phyloP scores from a whole-genome alignment of 176 grass and related monocot species.

The Areca catechu region DNA sequence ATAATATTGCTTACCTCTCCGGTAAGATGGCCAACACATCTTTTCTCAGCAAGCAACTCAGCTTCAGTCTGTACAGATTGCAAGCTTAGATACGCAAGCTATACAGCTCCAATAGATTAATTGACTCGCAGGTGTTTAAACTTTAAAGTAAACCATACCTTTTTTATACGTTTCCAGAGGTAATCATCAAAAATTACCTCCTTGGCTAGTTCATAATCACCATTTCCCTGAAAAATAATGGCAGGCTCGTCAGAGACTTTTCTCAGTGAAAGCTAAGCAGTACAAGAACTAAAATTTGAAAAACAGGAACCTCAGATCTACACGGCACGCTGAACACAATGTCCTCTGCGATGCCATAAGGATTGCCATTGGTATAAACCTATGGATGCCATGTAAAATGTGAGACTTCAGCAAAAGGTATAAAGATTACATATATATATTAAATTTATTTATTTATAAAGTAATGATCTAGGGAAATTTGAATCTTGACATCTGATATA shows the following conservation, averaged over 20 bases:
- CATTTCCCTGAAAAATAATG: slow-evolving; percentile 52
- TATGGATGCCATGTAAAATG: slow-evolving; percentile 9
- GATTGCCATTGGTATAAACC: slow-evolving; percentile 84
- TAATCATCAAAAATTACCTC: slow-evolving; percentile 80
- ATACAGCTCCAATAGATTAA: background rate
- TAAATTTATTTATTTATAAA: no score
- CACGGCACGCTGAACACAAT: slow-evolving; percentile 98
- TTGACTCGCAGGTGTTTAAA: no score
- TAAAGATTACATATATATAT: no score
- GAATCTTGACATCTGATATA: no score
- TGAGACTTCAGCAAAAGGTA: no score
- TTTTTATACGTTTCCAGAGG: slow-evolving; percentile 76
- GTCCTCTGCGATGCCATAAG: slow-evolving; percentile 85
- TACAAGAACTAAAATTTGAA: background rate
- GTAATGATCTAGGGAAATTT: no score
- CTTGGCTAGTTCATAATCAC: slow-evolving; percentile 73
- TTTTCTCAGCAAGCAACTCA: slow-evolving; percentile 90
- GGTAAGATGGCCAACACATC: slow-evolving; percentile 90
- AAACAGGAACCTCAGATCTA: slow-evolving; percentile 44
- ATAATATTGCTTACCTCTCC: slow-evolving; percentile 49
- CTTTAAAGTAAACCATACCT: slow-evolving; percentile 25
- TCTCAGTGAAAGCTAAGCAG: no score
- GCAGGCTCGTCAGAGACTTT: background rate
- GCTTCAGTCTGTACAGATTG: slow-evolving; percentile 64
- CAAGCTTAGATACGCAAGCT: background rate